Evolutionary conservation across 768 basidiomycete genomes (phyloP).

Genomic region (Tricholomella constricta): DNA sequence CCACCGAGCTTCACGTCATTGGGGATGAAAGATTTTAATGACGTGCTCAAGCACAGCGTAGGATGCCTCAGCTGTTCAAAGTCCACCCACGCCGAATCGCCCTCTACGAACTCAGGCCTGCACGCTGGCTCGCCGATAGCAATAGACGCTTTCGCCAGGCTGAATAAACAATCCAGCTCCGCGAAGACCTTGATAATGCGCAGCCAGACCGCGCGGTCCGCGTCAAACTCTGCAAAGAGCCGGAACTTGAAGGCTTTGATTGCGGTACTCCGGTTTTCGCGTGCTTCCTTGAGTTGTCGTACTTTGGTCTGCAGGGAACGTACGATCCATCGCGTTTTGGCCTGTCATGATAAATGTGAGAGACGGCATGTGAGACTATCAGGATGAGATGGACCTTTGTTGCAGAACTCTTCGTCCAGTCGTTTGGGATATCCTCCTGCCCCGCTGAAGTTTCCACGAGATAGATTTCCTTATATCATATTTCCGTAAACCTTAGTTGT

Average conservation of each 20-base stretch:
- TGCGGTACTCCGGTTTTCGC: constrained; percentile 79
- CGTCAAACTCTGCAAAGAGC: constrained; percentile 80
- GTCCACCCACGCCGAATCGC: constrained; percentile 76
- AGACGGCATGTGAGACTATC: neutral
- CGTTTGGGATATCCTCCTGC: constrained; percentile 68
- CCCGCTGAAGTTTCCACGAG: constrained; percentile 71
- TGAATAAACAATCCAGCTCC: constrained; percentile 95
- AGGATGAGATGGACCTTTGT: constrained; percentile 64
- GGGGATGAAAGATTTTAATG: constrained; percentile 80
- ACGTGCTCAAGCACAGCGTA: constrained; percentile 67
- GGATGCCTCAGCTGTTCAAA: constrained; percentile 93
- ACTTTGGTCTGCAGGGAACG: constrained; percentile 71
- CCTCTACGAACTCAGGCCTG: constrained; percentile 85
- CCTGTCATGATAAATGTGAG: constrained; percentile 39
- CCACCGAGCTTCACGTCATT: constrained; percentile 90
- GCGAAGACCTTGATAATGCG: constrained; percentile 84
- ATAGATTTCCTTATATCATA: constrained; percentile 76
- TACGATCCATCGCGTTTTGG: constrained; percentile 75
- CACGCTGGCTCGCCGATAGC: constrained; percentile 94
- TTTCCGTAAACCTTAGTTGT: neutral
- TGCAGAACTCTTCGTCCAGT: constrained; percentile 79
- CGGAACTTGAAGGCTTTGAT: constrained; percentile 84
- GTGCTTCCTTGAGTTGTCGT: constrained; percentile 87
- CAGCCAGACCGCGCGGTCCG: constrained; percentile 79
- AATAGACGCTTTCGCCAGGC: constrained; percentile 84